Evolutionary conservation across 768 basidiomycete species (phyloP).

Genomic region (Suillus weaverae): DNA sequence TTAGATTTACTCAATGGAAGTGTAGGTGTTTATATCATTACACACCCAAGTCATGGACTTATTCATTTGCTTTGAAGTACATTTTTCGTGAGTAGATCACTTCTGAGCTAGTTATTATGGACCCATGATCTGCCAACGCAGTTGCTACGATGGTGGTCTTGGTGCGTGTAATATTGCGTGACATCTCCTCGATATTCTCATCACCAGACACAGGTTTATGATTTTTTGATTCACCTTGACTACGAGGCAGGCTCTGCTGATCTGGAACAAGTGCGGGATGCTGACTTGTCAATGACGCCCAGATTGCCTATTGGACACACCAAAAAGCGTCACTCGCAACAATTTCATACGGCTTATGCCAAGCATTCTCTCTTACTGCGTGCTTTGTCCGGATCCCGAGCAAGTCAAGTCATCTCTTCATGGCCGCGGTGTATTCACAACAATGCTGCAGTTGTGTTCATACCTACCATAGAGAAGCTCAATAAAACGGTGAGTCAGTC

Average conservation of each 20-base stretch:
- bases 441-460: not conserved
- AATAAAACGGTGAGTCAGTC: not conserved
- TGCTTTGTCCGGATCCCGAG: not conserved
- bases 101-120: not conserved
- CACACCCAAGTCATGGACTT: not conserved
- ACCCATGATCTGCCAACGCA: not conserved
- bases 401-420: not conserved
- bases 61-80: not conserved
- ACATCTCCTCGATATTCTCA: not conserved
- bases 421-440: not conserved
- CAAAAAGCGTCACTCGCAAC: not conserved
- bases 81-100: not conserved
- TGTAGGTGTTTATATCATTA: not conserved
- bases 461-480: not conserved
- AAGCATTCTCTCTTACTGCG: not conserved
- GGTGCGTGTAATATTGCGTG: not conserved
- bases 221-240: not conserved
- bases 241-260: not conserved
- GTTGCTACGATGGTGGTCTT: not conserved
- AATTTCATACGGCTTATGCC: not conserved
- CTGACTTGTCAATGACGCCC: not conserved
- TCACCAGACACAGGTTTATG: not conserved
- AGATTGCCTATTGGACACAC: not conserved
- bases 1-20: not conserved
- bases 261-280: not conserved